Conservation (phyloP, 2,329 filamentous ascomycete species). For the Sporothrix schenckii region DNA sequence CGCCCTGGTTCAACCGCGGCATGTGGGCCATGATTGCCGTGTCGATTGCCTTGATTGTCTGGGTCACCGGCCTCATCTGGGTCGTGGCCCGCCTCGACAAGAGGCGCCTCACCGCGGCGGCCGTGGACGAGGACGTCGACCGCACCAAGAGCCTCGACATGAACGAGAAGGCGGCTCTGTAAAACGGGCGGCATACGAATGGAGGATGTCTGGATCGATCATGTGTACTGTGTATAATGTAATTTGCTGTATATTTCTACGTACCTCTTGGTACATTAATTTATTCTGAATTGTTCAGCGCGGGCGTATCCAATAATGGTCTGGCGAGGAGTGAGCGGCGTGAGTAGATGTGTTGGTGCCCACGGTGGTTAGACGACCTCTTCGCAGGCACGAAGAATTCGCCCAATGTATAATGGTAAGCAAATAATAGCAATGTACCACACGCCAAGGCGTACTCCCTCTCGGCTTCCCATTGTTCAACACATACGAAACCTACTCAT, state of each 20-base stretch:
- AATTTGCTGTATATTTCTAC: background rate
- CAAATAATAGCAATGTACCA: no score
- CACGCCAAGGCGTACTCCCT: no score
- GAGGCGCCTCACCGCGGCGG: conserved; percentile 5
- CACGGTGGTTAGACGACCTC: no score
- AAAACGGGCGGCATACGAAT: background rate
- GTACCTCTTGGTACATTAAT: background rate
- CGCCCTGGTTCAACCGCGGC: conserved; percentile 67
- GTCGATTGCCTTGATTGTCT: conserved; percentile 61
- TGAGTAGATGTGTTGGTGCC: background rate
- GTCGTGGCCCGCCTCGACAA: conserved; percentile 41
- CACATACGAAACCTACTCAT: no score
- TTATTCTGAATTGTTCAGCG: background rate
- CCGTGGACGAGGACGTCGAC: background rate
- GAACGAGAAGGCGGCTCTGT: conserved; percentile 24
- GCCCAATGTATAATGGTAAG: no score
- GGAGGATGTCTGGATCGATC: no score
- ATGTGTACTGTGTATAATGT: background rate
- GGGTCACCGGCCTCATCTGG: conserved; percentile 59
- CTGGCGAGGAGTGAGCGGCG: background rate
- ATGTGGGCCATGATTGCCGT: conserved; percentile 74
- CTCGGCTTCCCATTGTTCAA: no score
- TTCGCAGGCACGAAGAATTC: no score
- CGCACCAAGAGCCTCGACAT: conserved; percentile 21
- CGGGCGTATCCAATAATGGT: background rate